Percentiles rank a stretch among this genome's conserved stretches.
phyloP scores from a whole-genome alignment of 768 basidiomycete species.

The Cystobasidiopsis lactophilus region DNA sequence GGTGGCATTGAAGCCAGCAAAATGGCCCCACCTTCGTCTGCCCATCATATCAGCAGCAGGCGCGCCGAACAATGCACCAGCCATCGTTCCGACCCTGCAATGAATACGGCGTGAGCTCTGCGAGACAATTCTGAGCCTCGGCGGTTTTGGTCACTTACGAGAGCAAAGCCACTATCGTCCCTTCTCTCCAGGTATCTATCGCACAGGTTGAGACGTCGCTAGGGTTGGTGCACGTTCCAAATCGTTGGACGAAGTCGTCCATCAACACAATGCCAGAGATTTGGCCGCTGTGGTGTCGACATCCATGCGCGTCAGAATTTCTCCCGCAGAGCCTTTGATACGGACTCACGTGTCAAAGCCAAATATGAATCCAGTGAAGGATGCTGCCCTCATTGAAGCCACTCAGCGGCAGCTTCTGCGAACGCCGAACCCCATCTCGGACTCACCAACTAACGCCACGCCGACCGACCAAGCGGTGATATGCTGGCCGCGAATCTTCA shows the following conservation, averaged over 20 bases:
- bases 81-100: conserved; percentile 35
- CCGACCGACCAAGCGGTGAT: conserved; percentile 2
- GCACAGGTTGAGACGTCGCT: conserved; percentile 30
- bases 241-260: conserved; percentile 43
- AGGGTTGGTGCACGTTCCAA: conserved; percentile 31
- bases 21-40: too few relatives aligned
- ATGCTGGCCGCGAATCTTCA: conserved; percentile 9
- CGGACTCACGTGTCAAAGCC: conserved; percentile 12
- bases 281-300: too few relatives aligned
- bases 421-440: neutral
- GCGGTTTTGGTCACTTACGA: neutral
- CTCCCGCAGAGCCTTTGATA: too few relatives aligned
- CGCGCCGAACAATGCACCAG: conserved; percentile 37
- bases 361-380: conserved; percentile 1
- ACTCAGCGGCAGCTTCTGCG: neutral
- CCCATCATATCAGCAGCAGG: conserved; percentile 40
- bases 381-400: neutral
- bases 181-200: conserved; percentile 34
- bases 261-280: conserved; percentile 56
- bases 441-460: conserved; percentile 5
- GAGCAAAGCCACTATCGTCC: conserved; percentile 35
- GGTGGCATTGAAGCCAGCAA: too few relatives aligned
- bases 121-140: neutral
- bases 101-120: neutral
- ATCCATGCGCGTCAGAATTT: too few relatives aligned